These are phyloP conservation scores for Corynascus novoguineensis DNA, from an alignment of 495 filamentous ascomycete species.

Conservation along the genomic window DNA sequence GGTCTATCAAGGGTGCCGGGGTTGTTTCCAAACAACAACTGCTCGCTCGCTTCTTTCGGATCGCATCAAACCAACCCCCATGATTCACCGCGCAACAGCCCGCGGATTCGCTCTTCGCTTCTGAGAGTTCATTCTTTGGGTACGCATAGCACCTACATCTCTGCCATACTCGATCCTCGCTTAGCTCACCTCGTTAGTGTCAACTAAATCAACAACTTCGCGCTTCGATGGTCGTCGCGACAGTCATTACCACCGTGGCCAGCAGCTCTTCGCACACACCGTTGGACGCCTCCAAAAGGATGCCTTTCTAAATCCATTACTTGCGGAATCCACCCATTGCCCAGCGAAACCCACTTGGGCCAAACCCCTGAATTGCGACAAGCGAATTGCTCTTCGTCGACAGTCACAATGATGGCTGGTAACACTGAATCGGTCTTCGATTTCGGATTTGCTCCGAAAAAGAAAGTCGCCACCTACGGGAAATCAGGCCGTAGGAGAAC, in stretches of 20 bases:
- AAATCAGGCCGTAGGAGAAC: slow-evolving; percentile 30
- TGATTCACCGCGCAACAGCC: background rate
- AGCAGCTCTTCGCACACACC: too few relatives aligned
- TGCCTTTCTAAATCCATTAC: background rate
- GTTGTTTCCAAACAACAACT: slow-evolving; percentile 5
- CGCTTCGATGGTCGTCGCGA: too few relatives aligned
- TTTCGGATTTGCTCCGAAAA: slow-evolving; percentile 33
- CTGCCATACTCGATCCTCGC: background rate
- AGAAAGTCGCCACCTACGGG: slow-evolving; percentile 38
- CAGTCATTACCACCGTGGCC: too few relatives aligned
- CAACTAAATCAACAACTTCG: too few relatives aligned
- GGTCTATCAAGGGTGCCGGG: background rate
- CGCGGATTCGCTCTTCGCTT: background rate
- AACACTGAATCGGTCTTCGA: slow-evolving; percentile 33
- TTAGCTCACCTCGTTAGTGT: background rate
- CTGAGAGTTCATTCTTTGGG: background rate
- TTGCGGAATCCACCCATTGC: background rate
- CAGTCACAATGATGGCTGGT: slow-evolving; percentile 26
- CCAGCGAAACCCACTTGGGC: background rate
- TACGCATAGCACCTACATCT: background rate
- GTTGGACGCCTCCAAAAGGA: too few relatives aligned
- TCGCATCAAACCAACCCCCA: background rate
- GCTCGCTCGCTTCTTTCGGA: background rate
- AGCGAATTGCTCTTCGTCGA: background rate
- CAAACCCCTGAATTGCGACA: background rate